Percentiles rank a stretch among this genome's conserved stretches.
phyloP scores from a whole-genome alignment of 441 rosid genomes.

The Mallotus japonicus region DNA sequence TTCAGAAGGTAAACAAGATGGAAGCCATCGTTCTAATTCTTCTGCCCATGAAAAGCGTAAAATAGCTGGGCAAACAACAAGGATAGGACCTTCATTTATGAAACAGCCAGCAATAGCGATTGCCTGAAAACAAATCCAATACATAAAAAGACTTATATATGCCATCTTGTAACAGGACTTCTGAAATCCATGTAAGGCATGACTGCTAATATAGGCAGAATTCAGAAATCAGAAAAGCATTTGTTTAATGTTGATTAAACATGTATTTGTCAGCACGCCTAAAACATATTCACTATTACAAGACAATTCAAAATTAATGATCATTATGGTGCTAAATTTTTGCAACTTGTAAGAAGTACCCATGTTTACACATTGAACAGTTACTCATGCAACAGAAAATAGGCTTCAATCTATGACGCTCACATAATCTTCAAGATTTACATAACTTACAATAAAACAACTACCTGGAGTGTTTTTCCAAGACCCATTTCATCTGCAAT shows the following conservation, averaged over 20 bases:
- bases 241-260: constrained; percentile 1
- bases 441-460: background rate
- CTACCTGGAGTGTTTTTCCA: constrained; percentile 93
- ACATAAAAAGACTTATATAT: constrained; percentile 4
- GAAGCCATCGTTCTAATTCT: constrained; percentile 94
- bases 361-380: background rate
- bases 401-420: background rate
- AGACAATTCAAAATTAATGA: constrained; percentile 1
- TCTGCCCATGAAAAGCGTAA: constrained; percentile 93
- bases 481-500: constrained; percentile 99
- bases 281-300: background rate
- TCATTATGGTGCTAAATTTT: background rate
- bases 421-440: background rate
- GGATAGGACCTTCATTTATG: constrained; percentile 69
- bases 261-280: background rate
- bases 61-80: constrained; percentile 93
- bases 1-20: constrained; percentile 82
- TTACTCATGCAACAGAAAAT: background rate
- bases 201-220: background rate
- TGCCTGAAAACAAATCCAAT: constrained; percentile 52
- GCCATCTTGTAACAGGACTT: constrained; percentile 16
- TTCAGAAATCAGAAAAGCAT: background rate
- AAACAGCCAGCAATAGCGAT: constrained; percentile 92
- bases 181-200: background rate
- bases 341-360: background rate